Percentiles rank a stretch among this genome's conserved stretches.
Conservation (phyloP, 2,329 filamentous ascomycete genomes). For the Metarhizium rileyi region DNA sequence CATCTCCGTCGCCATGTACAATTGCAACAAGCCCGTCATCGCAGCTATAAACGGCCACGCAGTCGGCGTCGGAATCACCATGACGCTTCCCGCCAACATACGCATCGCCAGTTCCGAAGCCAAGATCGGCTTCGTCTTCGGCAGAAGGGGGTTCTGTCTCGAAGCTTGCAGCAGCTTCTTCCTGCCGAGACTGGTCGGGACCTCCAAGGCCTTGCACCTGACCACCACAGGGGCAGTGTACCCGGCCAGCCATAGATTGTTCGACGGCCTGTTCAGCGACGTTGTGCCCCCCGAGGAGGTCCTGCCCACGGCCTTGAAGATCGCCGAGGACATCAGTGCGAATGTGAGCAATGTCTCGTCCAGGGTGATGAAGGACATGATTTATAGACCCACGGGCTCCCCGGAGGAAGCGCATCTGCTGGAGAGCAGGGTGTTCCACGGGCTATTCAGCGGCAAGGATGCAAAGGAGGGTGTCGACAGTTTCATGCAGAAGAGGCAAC, state of each 20-base stretch:
- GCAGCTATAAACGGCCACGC: slow-evolving; percentile 49
- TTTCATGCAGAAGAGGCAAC: slow-evolving; percentile 60
- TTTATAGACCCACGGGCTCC: slow-evolving; percentile 48
- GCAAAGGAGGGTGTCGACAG: slow-evolving; percentile 52
- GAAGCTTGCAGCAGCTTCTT: slow-evolving; percentile 65
- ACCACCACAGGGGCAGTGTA: slow-evolving; percentile 59
- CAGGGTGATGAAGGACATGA: slow-evolving; percentile 61
- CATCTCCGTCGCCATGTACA: slow-evolving; percentile 44
- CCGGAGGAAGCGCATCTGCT: slow-evolving; percentile 63
- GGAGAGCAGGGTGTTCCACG: slow-evolving; percentile 55
- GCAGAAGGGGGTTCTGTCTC: slow-evolving; percentile 59
- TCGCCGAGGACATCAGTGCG: slow-evolving; percentile 56
- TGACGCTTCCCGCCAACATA: slow-evolving; percentile 46
- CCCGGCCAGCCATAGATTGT: slow-evolving; percentile 36
- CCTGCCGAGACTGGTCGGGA: slow-evolving; percentile 59
- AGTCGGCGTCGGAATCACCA: slow-evolving; percentile 52
- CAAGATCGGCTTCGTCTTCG: slow-evolving; percentile 67
- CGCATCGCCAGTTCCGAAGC: slow-evolving; percentile 45
- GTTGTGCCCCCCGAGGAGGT: slow-evolving; percentile 51
- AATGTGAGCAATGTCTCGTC: slow-evolving; percentile 57
- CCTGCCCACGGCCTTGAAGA: slow-evolving; percentile 51
- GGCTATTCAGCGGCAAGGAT: slow-evolving; percentile 47
- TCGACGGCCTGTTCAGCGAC: slow-evolving; percentile 57
- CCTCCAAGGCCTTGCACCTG: slow-evolving; percentile 52
- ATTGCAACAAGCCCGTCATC: slow-evolving; percentile 48